A percentile compares a stretch with the other conserved stretches of the same genome.
Evolutionary conservation across 305 asterid genomes (phyloP).

Genomic region (Fraxinus greggii): DNA sequence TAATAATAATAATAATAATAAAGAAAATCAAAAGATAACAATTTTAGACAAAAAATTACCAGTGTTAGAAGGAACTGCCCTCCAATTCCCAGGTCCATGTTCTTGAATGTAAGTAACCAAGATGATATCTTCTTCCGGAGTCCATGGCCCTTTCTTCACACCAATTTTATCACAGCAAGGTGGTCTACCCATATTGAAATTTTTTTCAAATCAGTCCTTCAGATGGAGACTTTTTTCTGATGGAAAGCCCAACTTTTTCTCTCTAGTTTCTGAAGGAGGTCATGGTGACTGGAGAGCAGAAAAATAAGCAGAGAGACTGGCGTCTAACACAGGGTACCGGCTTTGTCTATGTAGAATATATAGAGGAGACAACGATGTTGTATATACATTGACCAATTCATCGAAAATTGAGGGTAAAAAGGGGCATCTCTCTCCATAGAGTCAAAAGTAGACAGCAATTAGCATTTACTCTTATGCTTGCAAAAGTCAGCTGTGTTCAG

Average conservation of each 20-base stretch:
- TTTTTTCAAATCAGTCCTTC: background rate
- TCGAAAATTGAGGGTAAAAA: constrained; percentile 20
- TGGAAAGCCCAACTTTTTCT: background rate
- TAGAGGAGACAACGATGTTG: constrained; percentile 29
- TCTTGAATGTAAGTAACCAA: constrained; percentile 72
- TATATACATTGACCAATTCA: constrained; percentile 23
- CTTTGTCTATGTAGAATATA: constrained; percentile 31
- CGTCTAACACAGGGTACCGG: constrained; percentile 35
- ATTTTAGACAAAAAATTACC: constrained; percentile 29
- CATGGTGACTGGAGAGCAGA: background rate
- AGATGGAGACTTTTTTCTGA: background rate
- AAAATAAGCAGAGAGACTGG: constrained; percentile 29
- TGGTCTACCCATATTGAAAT: constrained; percentile 58
- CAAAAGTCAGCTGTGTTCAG: constrained; percentile 41
- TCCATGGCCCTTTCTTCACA: constrained; percentile 86
- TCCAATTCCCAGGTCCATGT: constrained; percentile 81
- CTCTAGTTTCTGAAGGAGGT: background rate
- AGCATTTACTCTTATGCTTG: constrained; percentile 51
- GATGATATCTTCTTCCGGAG: constrained; percentile 79
- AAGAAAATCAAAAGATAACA: background rate
- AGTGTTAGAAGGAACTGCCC: constrained; percentile 65
- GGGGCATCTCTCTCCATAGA: constrained; percentile 21
- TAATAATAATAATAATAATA: background rate
- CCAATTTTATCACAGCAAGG: constrained; percentile 69
- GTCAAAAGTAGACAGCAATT: constrained; percentile 57